These are phyloP conservation scores for Xylariaceae sp. DNA, from an alignment of 2,329 filamentous ascomycete species.

Conservation along the genomic window DNA sequence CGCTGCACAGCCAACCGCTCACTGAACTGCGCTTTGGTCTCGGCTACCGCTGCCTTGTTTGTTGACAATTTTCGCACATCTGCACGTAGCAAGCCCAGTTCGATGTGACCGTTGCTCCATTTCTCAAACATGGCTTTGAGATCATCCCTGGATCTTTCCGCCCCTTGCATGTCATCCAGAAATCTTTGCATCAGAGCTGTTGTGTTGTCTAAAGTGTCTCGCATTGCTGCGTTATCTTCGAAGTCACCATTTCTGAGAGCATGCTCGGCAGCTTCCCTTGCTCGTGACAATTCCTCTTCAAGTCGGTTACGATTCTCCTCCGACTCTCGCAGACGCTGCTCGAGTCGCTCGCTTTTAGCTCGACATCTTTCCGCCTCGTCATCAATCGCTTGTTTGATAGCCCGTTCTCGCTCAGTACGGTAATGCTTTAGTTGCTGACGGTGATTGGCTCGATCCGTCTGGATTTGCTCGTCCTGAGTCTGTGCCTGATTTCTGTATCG, in stretches of 20 bases:
- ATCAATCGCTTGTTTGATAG: slow-evolving; percentile 27
- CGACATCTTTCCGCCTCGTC: slow-evolving; percentile 31
- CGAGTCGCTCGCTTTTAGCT: slow-evolving; percentile 23
- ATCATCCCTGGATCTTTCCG: slow-evolving; percentile 10
- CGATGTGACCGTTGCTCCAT: slow-evolving; percentile 20
- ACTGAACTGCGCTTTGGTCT: slow-evolving; percentile 16
- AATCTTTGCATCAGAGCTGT: slow-evolving; percentile 10
- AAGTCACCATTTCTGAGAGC: slow-evolving; percentile 15
- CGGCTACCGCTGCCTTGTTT: slow-evolving; percentile 15
- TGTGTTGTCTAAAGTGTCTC: slow-evolving; percentile 8
- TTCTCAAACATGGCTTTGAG: slow-evolving; percentile 17
- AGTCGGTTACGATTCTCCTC: slow-evolving; percentile 20
- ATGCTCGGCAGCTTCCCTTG: slow-evolving; percentile 14
- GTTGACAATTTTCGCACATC: slow-evolving; percentile 16
- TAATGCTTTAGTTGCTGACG: slow-evolving; percentile 7
- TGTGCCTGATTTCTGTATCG: slow-evolving; percentile 7
- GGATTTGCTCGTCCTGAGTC: slow-evolving; percentile 14
- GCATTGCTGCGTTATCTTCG: slow-evolving; percentile 12
- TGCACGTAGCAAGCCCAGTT: slow-evolving; percentile 18
- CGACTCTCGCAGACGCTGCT: slow-evolving; percentile 23
- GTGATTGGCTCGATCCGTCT: slow-evolving; percentile 15
- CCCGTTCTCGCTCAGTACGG: slow-evolving; percentile 20
- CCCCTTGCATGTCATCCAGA: slow-evolving; percentile 11
- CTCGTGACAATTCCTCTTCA: slow-evolving; percentile 26
- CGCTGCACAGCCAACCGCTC: slow-evolving; percentile 20